Base-by-base conservation (phyloP, 176 grass and related monocot species). In the Triticum monococcum region DNA sequence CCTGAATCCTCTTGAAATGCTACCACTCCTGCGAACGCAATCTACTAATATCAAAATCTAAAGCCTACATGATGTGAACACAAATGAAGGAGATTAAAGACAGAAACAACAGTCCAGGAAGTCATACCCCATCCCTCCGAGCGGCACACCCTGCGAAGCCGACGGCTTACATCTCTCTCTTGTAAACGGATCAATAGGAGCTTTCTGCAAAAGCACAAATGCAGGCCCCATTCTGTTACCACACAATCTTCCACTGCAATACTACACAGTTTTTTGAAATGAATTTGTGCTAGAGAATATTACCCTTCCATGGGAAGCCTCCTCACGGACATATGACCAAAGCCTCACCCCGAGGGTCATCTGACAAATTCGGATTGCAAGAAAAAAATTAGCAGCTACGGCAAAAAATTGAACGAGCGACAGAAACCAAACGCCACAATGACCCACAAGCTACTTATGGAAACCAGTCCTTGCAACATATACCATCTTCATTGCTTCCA, bases 401-500 rank as follows among this genome's bases (percentile, higher is more conserved):
- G 48, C 62, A 77, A 20, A 16, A 56, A 72, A 43, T 24, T 22
- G 50, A 80, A 77, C 25, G 28, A 41, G 32, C 30, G 66, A 41
- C 12, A 67, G 65, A 57, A 57, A 56, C 5, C 57, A 23, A 46
- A 24, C 33, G 26, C 7, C 20, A 1, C 12, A 35, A 65, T 68
- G 18, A 67, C 22, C 56, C 56, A 22, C 56, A 20, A 22, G 56
- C 56, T 59, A 59, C 20, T 8, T 59, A 59, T 59, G 11, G 79
- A 54, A 32, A 6, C 36, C 78, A 76, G 38, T 30, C 48, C 64
- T 4, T 59, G 66, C 8, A 38, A 63, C 76, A 35, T 94, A 99
- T 94, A 99, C 97, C 97, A 99, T 99, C 81, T 83, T 91, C 90
- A 99, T 91, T 75, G 97, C 97, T 64, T 99, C 97, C 94, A 96